phyloP scores from a whole-genome alignment of 345 rosid genomes.

The Syzygium oleosum region DNA sequence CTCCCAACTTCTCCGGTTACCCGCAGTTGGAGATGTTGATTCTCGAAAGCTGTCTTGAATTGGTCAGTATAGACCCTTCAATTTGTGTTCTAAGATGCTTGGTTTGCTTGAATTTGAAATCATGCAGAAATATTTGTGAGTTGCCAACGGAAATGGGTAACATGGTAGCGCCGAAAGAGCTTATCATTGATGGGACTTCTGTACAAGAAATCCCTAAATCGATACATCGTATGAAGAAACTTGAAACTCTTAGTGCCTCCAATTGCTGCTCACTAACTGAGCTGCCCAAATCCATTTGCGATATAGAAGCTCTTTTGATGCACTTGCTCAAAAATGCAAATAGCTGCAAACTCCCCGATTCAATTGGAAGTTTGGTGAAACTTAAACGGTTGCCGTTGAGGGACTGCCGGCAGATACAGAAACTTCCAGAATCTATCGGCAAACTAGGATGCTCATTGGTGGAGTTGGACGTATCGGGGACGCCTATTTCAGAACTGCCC shows the following conservation, averaged over 20 bases:
- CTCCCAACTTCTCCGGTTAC: not conserved
- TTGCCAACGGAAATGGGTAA: not conserved
- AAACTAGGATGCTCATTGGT: not conserved
- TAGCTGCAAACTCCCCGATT: not conserved
- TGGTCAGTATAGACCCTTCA: not conserved
- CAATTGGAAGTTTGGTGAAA: not conserved
- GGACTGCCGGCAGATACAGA: not conserved
- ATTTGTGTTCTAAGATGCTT: fast-evolving
- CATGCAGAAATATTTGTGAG: not conserved
- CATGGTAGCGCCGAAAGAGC: not conserved
- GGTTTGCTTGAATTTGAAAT: not conserved
- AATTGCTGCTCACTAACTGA: not conserved
- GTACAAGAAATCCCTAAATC: not conserved
- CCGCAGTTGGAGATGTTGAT: not conserved
- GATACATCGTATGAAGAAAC: not conserved
- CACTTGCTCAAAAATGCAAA: not conserved
- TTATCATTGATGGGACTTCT: not conserved
- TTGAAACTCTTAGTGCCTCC: not conserved
- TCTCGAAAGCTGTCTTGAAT: not conserved
- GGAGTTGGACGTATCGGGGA: not conserved
- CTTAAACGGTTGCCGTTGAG: not conserved
- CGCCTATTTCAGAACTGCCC: not conserved
- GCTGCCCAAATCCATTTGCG: not conserved
- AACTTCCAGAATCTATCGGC: not conserved
- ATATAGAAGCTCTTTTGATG: not conserved